Evolutionary conservation across 805 yeast species (phyloP), one percentile per base, ranked within the genome.

Genomic region (Candida insectalens): DNA sequence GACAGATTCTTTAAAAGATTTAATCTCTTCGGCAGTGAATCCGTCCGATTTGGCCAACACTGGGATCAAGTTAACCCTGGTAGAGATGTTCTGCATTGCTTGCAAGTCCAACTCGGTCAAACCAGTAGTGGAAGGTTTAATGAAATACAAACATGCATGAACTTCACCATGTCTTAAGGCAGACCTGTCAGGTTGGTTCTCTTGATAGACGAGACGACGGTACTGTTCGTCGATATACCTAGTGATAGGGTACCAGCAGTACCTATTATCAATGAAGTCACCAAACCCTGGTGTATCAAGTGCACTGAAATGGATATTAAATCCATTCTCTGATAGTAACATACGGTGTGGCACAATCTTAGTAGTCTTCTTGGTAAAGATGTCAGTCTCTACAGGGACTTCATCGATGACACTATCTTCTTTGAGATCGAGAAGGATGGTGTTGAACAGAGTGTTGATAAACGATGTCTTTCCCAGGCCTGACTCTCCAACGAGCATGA

Each of bases 381-480:
- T 12, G 14, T 25, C 22, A n/a, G n/a, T n/a, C 5, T 15, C 22
- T 5, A 5, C n/a, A 33, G 62, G 55, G 27, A 51, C 53, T 14
- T 30, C 35, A 29, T 36, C 37, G 36, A 33, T 18, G 17, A 25
- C 18, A 12, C 19, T 25, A 37, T 51, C 45, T 32, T 19, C 18
- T 22, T 40, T 41, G 18, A 19, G 14, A 10, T 45, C 63, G 44
- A 53, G 54, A 33, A 55, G 61, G 33, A 50, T 27, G 2, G 77
- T 59, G 29, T 79, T 77, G 53, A 84, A 82, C 41, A 88, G 65
- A 6, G 94, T 77, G 63, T 88, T 83, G 45, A 85, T 62, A 42
- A 87, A 83, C 2, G 89, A 74, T 4, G 84, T 73, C 51, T 83
- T 84, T 30, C 94, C 95, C 34, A 83, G 65, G 3, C 96, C 96